Evolutionary conservation across 2,329 filamentous ascomycete genomes (phyloP).

Genomic region (Cryphonectria naterciae): DNA sequence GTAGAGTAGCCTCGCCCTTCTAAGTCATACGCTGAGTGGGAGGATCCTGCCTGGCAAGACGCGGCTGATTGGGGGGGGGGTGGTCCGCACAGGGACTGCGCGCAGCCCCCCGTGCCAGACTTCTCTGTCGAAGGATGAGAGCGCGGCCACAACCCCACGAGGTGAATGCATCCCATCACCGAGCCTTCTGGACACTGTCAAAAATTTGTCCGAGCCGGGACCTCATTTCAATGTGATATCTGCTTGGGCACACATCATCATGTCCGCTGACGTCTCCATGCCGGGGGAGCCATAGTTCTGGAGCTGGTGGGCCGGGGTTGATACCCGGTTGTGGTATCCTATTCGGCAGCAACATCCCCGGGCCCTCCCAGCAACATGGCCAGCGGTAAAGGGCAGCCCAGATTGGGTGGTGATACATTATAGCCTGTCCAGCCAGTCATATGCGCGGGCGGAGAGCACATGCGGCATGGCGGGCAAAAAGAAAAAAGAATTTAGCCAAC

Average conservation of each 20-base stretch:
- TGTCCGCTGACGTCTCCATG: background rate
- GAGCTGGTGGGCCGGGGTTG: conserved; percentile 10
- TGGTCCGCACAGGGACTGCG: background rate
- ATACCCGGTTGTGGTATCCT: conserved; percentile 10
- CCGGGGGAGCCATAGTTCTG: background rate
- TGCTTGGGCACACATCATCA: background rate
- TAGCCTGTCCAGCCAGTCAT: conserved; percentile 1
- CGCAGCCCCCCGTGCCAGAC: background rate
- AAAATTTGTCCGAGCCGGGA: background rate
- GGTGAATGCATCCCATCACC: background rate
- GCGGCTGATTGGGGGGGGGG: background rate
- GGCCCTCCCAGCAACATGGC: background rate
- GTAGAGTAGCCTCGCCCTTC: background rate
- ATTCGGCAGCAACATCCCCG: conserved; percentile 8
- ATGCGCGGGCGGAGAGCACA: background rate
- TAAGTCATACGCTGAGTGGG: background rate
- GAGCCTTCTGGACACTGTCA: background rate
- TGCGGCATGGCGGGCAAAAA: background rate
- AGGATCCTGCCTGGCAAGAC: background rate
- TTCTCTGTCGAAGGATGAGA: background rate
- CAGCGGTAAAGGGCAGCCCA: background rate
- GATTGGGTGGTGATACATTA: background rate
- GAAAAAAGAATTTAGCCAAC: background rate
- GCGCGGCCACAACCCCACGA: background rate
- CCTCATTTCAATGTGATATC: background rate